phyloP scores from a whole-genome alignment of 768 basidiomycete species.

The Cyclocybe aegerita region DNA sequence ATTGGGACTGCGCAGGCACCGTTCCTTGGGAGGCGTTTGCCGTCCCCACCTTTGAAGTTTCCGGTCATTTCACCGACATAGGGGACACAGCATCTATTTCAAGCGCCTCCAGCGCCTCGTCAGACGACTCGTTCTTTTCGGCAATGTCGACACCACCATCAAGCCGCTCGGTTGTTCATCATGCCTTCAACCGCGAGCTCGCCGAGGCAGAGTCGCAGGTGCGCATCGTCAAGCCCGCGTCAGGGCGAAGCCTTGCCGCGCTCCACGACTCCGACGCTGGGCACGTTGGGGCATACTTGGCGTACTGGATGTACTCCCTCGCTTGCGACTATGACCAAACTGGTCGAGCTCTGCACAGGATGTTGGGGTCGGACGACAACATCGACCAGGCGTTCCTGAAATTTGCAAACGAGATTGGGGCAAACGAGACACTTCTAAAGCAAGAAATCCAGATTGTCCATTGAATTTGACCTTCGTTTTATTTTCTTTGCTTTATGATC shows the following conservation, averaged over 20 bases:
- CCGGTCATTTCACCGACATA: constrained; percentile 33
- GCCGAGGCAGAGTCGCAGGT: constrained; percentile 26
- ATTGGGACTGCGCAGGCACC: constrained; percentile 43
- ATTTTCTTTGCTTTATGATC: too few species aligned
- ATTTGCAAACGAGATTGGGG: constrained; percentile 24
- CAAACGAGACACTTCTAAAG: constrained; percentile 7
- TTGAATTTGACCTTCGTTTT: background rate
- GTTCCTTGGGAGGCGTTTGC: constrained; percentile 45
- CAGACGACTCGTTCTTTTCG: constrained; percentile 13
- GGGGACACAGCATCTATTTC: constrained; percentile 14
- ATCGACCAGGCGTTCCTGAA: constrained; percentile 29
- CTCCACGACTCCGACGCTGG: constrained; percentile 41
- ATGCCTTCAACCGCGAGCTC: constrained; percentile 30
- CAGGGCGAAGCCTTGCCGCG: constrained; percentile 35
- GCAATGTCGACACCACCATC: constrained; percentile 11
- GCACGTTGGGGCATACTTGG: constrained; percentile 40
- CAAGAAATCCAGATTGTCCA: background rate
- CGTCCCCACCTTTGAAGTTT: constrained; percentile 41
- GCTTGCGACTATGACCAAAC: constrained; percentile 43
- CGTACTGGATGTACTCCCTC: constrained; percentile 44
- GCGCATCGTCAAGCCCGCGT: constrained; percentile 26
- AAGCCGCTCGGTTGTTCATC: constrained; percentile 29
- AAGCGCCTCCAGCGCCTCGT: constrained; percentile 11
- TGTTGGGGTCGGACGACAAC: constrained; percentile 27
- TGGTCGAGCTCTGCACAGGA: constrained; percentile 35